phyloP scores from a whole-genome alignment of 176 grass and related monocot genomes.

The Pontederia crassipes region DNA sequence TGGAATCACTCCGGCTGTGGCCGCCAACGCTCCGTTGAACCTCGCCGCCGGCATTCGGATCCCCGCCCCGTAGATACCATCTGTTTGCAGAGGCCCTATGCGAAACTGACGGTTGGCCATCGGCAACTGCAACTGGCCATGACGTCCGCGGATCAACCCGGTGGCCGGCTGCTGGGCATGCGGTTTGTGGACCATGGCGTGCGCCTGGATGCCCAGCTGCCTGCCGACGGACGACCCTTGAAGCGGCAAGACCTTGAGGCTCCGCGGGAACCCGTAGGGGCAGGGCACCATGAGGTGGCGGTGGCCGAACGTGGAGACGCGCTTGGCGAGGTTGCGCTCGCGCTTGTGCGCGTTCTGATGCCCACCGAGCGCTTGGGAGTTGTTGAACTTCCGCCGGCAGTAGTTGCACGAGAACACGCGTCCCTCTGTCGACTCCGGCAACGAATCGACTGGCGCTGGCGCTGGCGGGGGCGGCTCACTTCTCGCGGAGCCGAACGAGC shows the following conservation, averaged over 20 bases:
- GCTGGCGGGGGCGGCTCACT: not conserved
- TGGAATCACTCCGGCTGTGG: no score
- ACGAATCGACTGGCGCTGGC: not conserved
- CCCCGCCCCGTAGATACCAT: no score
- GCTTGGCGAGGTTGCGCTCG: constrained; percentile 77
- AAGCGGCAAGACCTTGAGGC: not conserved
- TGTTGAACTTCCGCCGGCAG: constrained; percentile 69
- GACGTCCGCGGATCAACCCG: no score
- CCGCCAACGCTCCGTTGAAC: no score
- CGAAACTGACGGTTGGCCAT: no score
- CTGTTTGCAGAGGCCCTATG: no score
- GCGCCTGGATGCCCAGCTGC: constrained; percentile 7
- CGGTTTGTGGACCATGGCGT: constrained; percentile 7
- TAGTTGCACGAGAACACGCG: constrained; percentile 83
- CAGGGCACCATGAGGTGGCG: not conserved
- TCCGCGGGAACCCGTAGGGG: not conserved
- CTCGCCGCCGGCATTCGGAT: no score
- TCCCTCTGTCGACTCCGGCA: constrained; percentile 8
- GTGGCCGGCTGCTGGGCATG: no score
- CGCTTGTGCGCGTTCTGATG: constrained; percentile 99
- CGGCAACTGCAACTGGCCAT: no score
- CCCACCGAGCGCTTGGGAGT: constrained; percentile 81
- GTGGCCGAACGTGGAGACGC: constrained; percentile 24
- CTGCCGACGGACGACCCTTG: not conserved
- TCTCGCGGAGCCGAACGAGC: not conserved